Evolutionary conservation across 169 alveolate species (phyloP), one percentile per base, ranked within the genome.

Genomic region (Toxoplasma gondii): DNA sequence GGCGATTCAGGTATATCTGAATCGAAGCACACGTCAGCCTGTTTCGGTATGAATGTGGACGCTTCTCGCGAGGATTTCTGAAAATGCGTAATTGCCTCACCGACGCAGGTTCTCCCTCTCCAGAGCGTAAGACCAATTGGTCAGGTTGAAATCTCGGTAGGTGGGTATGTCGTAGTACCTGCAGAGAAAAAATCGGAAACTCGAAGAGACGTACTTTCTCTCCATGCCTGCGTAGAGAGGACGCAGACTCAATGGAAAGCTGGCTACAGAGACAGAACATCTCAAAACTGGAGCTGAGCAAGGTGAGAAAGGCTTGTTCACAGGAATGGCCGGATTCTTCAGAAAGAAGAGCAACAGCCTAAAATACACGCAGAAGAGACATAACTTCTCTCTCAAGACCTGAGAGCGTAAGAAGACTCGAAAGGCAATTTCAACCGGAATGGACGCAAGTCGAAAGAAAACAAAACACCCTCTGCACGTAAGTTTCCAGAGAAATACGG

Each of bases 81-180:
- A 49, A 49, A n/a, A n/a, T 64, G 7, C 7, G 10, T 39, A 41
- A 31, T 10, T 19, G 27, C n/a, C 94, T 83, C 38, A 83, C 94
- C 94, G 83, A 9, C 92, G 67, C 16, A 92, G 94, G 54, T 82
- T 83, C 16, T 87, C 94, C 0, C 94, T 91, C 92, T 92, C 92
- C 4, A 92, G 91, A 10, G 94, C 94, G 53, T 92, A 92, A 22
- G 94, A 90, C 94, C 94, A 92, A 74, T 78, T 81, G 9, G 94
- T 92, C 16, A 64, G 34, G 67, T 92, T 92, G 92, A 81, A 92
- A 78, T 92, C 81, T 44, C 49, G 84, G 92, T 92, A 83, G 78
- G 88, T 88, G 24, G 94, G 94, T 45, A 92, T 92, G 22, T 78
- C 91, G 74, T 92, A 92, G 34, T 69, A 92, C 94, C 94, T 92